A percentile compares a stretch with the other conserved stretches of the same genome.
Conservation (phyloP, 116 monocot genomes). For the Phalaenopsis hybrid region DNA sequence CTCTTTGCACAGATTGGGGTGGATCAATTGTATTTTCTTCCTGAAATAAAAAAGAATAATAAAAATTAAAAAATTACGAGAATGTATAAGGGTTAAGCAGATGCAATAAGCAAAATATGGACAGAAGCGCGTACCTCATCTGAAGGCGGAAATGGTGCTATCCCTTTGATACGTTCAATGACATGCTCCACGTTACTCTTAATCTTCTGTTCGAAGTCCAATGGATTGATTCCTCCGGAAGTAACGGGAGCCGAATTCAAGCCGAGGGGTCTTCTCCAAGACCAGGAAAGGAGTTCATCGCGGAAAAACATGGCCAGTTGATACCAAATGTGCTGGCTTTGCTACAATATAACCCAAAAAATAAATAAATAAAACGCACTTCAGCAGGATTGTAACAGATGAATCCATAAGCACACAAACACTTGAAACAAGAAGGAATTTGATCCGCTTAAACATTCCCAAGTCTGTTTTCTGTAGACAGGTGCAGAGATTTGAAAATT, state of each 20-base stretch:
- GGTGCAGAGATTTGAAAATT: too few relatives aligned
- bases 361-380: not conserved
- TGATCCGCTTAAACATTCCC: too few relatives aligned
- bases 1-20: conserved; percentile 86
- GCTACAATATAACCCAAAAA: conserved; percentile 40
- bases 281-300: conserved; percentile 95
- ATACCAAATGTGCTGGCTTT: conserved; percentile 95
- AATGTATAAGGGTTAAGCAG: too few relatives aligned
- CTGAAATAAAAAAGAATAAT: conserved; percentile 16
- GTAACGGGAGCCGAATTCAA: conserved; percentile 56
- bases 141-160: conserved; percentile 62
- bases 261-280: conserved; percentile 84
- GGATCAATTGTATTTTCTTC: conserved; percentile 82
- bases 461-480: too few relatives aligned
- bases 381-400: not conserved
- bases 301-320: conserved; percentile 96
- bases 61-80: too few relatives aligned
- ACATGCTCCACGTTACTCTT: conserved; percentile 86
- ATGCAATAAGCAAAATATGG: not conserved
- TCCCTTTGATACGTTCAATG: conserved; percentile 67
- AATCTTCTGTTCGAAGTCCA: conserved; percentile 90
- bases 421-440: too few relatives aligned
- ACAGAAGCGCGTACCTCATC: conserved; percentile 62
- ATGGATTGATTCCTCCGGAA: conserved; percentile 46
- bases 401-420: not conserved